Percentiles rank a stretch among this genome's conserved stretches.
Evolutionary conservation across 495 filamentous ascomycete species (phyloP).

Genomic region (Talaromyces nanjingensis): DNA sequence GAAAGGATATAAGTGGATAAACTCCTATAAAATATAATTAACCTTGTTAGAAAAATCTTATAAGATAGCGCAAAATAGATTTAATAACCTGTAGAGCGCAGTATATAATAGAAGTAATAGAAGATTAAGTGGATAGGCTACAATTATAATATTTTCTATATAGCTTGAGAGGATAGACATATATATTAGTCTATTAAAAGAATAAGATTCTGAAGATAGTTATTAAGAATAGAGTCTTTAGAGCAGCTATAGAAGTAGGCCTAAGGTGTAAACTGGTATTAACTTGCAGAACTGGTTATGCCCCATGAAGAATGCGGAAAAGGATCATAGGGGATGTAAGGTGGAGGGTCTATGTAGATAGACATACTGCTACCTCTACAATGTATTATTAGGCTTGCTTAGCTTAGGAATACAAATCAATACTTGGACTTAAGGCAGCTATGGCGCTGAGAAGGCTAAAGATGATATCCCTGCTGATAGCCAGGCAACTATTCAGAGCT

Average conservation of each 20-base stretch:
- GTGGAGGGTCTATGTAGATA: no score
- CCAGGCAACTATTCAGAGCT: no score
- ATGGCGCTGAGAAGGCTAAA: no score
- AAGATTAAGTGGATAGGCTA: neutral
- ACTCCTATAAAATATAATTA: neutral
- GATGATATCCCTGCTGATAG: no score
- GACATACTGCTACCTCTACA: no score
- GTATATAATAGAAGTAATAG: neutral
- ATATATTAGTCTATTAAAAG: neutral
- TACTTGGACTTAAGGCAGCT: no score
- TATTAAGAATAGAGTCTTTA: neutral
- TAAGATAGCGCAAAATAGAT: neutral
- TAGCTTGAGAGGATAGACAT: neutral
- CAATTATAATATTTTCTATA: neutral
- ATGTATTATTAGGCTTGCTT: no score
- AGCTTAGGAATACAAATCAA: no score
- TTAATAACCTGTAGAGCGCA: neutral
- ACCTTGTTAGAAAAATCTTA: neutral
- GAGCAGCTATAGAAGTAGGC: neutral
- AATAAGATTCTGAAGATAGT: neutral
- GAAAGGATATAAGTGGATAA: neutral
- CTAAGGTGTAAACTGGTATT: neutral
- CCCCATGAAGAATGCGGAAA: neutral
- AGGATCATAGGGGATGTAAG: no score
- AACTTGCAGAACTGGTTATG: neutral